Conservation (phyloP, 805 yeast species). For the Yarrowia deformans region DNA sequence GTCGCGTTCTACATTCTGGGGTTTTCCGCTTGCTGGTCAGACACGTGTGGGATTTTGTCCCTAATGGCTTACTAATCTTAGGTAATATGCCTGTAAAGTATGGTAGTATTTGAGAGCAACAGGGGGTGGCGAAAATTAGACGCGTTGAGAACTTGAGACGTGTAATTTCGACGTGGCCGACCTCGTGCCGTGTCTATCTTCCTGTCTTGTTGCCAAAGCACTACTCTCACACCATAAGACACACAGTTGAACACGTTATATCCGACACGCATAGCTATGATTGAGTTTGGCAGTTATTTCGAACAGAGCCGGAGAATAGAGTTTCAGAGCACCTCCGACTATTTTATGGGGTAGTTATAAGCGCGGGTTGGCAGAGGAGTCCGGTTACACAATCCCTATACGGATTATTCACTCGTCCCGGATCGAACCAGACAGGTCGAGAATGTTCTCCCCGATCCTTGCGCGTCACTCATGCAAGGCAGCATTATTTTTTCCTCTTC, state of each 20-base stretch:
- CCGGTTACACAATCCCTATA: no score
- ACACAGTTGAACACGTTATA: slow-evolving; percentile 18
- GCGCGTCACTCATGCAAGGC: slow-evolving; percentile 10
- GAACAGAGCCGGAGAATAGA: background rate
- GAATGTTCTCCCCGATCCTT: no score
- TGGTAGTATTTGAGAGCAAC: background rate
- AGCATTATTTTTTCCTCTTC: background rate
- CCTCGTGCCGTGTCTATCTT: background rate
- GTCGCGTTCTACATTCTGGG: background rate
- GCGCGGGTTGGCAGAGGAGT: background rate
- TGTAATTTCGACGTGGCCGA: background rate
- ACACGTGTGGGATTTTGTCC: no score
- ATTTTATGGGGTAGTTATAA: background rate
- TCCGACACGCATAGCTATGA: slow-evolving; percentile 10
- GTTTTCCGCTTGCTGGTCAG: background rate
- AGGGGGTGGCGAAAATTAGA: background rate
- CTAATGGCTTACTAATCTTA: slow-evolving; percentile 4
- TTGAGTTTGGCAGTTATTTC: slow-evolving; percentile 1
- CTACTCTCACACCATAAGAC: background rate
- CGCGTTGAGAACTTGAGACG: background rate
- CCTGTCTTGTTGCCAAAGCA: background rate
- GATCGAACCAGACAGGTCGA: no score
- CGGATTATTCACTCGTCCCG: no score
- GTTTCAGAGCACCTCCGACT: background rate
- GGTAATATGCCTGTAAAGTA: background rate